phyloP scores from a whole-genome alignment of 768 basidiomycete species.

The Trametes cubensis region DNA sequence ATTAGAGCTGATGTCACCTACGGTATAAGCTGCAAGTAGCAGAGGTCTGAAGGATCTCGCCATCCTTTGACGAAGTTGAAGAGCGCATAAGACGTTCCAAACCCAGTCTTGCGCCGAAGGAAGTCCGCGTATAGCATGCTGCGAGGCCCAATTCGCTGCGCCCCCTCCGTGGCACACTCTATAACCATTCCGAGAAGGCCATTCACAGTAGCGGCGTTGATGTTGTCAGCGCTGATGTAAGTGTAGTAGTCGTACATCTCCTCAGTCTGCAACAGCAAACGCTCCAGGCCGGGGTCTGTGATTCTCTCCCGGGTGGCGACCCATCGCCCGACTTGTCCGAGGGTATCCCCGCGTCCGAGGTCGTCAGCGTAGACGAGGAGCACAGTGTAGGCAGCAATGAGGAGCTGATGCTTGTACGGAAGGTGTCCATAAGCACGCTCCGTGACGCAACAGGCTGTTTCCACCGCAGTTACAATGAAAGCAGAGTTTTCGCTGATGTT shows the following conservation, averaged over 20 bases:
- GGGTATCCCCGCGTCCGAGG: too few relatives aligned
- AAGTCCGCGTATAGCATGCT: conserved; percentile 34
- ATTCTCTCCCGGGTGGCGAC: too few relatives aligned
- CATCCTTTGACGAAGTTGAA: conserved; percentile 37
- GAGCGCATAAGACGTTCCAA: conserved; percentile 38
- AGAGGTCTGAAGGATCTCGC: conserved; percentile 24
- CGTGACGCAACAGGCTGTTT: conserved; percentile 6
- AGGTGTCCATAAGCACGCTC: conserved; percentile 18
- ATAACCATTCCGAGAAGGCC: conserved; percentile 39
- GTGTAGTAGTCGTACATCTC: not conserved
- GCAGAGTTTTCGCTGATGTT: not conserved
- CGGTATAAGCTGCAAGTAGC: conserved; percentile 44
- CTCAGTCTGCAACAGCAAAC: not conserved
- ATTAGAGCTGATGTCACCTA: too few relatives aligned
- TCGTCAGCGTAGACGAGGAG: too few relatives aligned
- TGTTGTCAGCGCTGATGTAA: not conserved
- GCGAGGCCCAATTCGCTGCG: conserved; percentile 29
- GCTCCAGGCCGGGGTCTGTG: not conserved
- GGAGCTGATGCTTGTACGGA: not conserved
- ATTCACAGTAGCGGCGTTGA: conserved; percentile 38
- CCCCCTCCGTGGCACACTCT: conserved; percentile 36
- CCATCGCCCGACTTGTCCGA: too few relatives aligned
- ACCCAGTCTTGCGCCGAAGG: conserved; percentile 36
- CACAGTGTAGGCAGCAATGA: too few relatives aligned
- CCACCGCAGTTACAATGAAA: not conserved